Evolutionary conservation across 352 stramenopile genomes (phyloP), one percentile per base, ranked within the genome.

Genomic region (Phytopythium oedochilum): DNA sequence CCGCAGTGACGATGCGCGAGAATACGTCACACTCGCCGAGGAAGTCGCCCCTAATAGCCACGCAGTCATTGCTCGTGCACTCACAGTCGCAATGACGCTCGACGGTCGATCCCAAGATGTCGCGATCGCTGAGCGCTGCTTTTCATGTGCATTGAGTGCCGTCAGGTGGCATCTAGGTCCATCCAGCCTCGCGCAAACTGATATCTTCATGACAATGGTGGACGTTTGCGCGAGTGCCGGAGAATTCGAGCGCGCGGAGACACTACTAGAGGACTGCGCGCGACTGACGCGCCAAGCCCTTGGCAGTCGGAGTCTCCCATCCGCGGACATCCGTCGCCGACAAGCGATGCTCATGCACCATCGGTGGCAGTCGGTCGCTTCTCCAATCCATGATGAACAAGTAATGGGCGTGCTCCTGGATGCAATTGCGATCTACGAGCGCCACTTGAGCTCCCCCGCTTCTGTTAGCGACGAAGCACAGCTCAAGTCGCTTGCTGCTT

Each of bases 361-460:
- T 8, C 40, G 40, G 0, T 47, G 40, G 22, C 40, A 47, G 40
- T n/a, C 23, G 22, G 20, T 23, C 11, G 14, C 20, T 31, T 18
- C 23, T 20, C 23, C 22, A 20, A 31, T 3, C 40, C 12, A 10
- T 15, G 70, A 83, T 11, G 64, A 80, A n/a, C n/a, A n/a, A 38
- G 67, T 71, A 9, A 57, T 72, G 9, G 68, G 66, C 1, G 55
- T 91, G 0, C 48, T 87, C 14, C 74, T 89, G 59, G 81, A 91
- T 17, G 68, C 74, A 0, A 59, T 84, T 20, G 59, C 56, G 14
- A 59, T 88, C 2, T 89, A 89, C 53, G 76, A 88, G 34, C 64
- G 56, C 9, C 59, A 78, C 38, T 70, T 86, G 34, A 35, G 58
- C 11, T 52, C 64, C 52, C 12, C 23, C n/a, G 54, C 54, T 14